A percentile compares a stretch with the other conserved stretches of the same genome.
Evolutionary conservation across 2,329 filamentous ascomycete species (phyloP).

Genomic region (Fusarium sp.): DNA sequence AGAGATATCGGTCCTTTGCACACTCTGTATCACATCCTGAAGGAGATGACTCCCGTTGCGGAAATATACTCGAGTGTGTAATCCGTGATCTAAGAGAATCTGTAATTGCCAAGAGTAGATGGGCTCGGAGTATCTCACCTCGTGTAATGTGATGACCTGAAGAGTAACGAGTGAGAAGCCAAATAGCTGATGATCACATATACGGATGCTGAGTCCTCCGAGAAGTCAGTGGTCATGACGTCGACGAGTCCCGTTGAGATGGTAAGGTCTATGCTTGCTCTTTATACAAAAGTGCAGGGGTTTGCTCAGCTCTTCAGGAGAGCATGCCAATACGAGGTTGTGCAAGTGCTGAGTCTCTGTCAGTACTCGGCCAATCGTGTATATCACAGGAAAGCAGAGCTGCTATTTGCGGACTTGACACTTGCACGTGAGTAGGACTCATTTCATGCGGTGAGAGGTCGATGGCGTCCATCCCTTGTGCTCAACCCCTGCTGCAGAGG

Average conservation of each 20-base stretch:
- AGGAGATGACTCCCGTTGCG: constrained; percentile 39
- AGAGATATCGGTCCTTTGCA: constrained; percentile 39
- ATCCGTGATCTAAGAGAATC: constrained; percentile 24
- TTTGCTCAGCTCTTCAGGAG: constrained; percentile 19
- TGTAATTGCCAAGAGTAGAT: constrained; percentile 11
- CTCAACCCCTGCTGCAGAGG: constrained; percentile 25
- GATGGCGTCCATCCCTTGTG: constrained; percentile 45
- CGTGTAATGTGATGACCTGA: constrained; percentile 26
- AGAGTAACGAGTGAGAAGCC: background rate
- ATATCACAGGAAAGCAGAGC: constrained; percentile 3
- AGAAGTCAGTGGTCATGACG: constrained; percentile 7
- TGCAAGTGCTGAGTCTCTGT: constrained; percentile 14
- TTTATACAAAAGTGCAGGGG: constrained; percentile 13
- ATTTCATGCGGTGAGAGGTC: constrained; percentile 39
- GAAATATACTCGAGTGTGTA: constrained; percentile 33
- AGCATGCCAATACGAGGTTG: constrained; percentile 37
- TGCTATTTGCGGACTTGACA: constrained; percentile 44
- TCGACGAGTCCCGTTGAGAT: constrained; percentile 13
- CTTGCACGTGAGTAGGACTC: constrained; percentile 41
- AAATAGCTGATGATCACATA: background rate
- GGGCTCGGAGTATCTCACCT: constrained; percentile 30
- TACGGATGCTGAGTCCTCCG: background rate
- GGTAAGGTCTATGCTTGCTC: constrained; percentile 13
- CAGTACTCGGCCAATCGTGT: constrained; percentile 28
- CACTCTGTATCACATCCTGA: constrained; percentile 26